Percentiles rank a stretch among this genome's conserved stretches.
These are phyloP conservation scores for Litchi chinensis DNA, from an alignment of 345 rosid species.

Conservation along the genomic window DNA sequence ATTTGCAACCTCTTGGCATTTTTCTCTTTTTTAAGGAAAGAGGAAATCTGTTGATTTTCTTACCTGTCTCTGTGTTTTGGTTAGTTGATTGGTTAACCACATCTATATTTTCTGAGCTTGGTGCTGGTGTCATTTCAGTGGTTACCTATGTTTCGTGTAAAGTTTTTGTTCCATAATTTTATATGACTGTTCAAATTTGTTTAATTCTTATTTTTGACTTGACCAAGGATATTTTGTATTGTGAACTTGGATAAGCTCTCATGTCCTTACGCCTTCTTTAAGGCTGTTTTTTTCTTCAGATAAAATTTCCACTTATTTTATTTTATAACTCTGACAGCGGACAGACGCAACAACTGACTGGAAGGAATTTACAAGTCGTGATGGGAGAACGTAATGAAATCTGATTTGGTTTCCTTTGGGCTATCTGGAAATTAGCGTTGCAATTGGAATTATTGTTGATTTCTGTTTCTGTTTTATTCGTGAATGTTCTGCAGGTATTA, in stretches of 20 bases:
- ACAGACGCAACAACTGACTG: constrained; percentile 95
- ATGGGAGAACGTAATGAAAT: constrained; percentile 80
- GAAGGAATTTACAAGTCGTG: constrained; percentile 91
- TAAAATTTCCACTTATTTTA: constrained; percentile 9
- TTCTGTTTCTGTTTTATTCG: constrained; percentile 25
- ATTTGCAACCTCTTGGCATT: neutral
- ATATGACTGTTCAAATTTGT: neutral
- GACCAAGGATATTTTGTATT: neutral
- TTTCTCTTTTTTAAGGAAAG: neutral
- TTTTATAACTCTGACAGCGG: constrained; percentile 54
- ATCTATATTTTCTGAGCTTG: neutral
- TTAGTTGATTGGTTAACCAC: neutral
- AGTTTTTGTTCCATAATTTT: neutral
- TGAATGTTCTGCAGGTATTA: constrained; percentile 62
- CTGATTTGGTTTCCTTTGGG: constrained; percentile 15
- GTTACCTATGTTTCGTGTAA: neutral
- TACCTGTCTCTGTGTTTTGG: neutral
- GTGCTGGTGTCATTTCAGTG: neutral
- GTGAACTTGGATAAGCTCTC: neutral
- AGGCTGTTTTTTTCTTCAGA: neutral
- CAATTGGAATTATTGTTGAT: constrained; percentile 20
- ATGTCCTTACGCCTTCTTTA: neutral
- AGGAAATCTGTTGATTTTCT: constrained; percentile 1
- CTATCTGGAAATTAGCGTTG: constrained; percentile 1
- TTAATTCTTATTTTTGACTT: neutral